Percentiles rank a stretch among this genome's conserved stretches.
These are phyloP conservation scores for Opeltia flavorubescens DNA, from an alignment of 495 filamentous ascomycete genomes.

Conservation along the genomic window DNA sequence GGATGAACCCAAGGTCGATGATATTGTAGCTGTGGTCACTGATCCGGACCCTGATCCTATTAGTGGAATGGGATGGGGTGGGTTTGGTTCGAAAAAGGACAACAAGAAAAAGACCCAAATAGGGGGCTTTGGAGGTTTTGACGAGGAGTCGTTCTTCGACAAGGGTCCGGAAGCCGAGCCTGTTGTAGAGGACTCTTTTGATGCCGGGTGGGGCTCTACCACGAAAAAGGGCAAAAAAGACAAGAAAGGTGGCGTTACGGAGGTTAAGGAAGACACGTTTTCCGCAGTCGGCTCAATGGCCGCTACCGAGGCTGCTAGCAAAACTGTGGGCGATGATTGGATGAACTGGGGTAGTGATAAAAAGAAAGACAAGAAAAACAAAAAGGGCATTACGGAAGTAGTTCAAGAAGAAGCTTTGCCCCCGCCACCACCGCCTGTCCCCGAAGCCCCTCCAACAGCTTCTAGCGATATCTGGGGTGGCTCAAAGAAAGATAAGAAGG, in stretches of 20 bases:
- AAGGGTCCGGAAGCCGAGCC: slow-evolving; percentile 6
- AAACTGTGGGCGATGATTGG: slow-evolving; percentile 39
- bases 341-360: slow-evolving; percentile 17
- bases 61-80: slow-evolving; percentile 1
- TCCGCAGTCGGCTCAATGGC: slow-evolving; percentile 12
- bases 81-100: slow-evolving; percentile 16
- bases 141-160: slow-evolving; percentile 13
- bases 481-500: slow-evolving; percentile 27
- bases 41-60: background rate
- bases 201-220: slow-evolving; percentile 19
- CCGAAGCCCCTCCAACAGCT: background rate
- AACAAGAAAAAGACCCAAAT: slow-evolving; percentile 30
- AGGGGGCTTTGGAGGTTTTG: slow-evolving; percentile 17
- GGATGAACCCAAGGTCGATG: background rate
- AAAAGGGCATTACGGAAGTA: slow-evolving; percentile 8
- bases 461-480: no score
- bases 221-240: slow-evolving; percentile 29
- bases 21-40: background rate
- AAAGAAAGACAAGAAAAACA: slow-evolving; percentile 17
- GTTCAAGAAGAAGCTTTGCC: slow-evolving; percentile 11
- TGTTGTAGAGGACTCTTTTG: slow-evolving; percentile 15
- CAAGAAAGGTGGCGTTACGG: slow-evolving; percentile 19
- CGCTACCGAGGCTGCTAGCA: slow-evolving; percentile 20
- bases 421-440: slow-evolving; percentile 11
- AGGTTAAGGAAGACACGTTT: slow-evolving; percentile 21